A percentile compares a stretch with the other conserved stretches of the same genome.
These are phyloP conservation scores for Plasmodium vivax DNA, from an alignment of 169 alveolate species.

Conservation along the genomic window DNA sequence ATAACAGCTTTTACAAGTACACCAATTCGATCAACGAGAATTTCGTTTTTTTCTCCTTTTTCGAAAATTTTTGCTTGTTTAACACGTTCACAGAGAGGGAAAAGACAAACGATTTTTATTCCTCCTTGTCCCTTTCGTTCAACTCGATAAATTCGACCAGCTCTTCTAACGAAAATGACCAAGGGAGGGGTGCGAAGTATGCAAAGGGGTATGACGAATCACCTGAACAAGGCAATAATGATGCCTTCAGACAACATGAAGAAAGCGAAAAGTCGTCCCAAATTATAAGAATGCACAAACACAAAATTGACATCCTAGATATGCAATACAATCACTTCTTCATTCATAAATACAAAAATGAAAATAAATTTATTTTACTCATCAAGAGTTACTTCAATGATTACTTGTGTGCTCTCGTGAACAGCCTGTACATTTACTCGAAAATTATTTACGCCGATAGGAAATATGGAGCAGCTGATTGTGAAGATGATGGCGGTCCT, in stretches of 20 bases:
- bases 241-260: not conserved
- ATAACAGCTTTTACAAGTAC: conserved; percentile 54
- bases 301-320: conserved; percentile 62
- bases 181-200: not conserved
- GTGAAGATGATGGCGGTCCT: not conserved
- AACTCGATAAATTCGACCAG: conserved; percentile 29
- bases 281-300: conserved; percentile 59
- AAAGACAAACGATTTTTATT: conserved; percentile 7
- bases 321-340: conserved; percentile 66
- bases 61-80: conserved; percentile 51
- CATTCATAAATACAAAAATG: conserved; percentile 55
- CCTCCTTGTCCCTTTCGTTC: conserved; percentile 55
- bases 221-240: not conserved
- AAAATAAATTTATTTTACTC: conserved; percentile 49
- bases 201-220: not conserved
- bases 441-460: conserved; percentile 13
- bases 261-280: conserved; percentile 22
- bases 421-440: conserved; percentile 61
- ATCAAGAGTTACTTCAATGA: conserved; percentile 71
- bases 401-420: conserved; percentile 70
- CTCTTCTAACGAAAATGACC: not conserved
- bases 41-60: conserved; percentile 35
- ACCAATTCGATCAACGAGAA: conserved; percentile 55
- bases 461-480: not conserved
- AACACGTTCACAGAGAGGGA: conserved; percentile 28